phyloP scores from a whole-genome alignment of 2,329 filamentous ascomycete genomes.

The Penicillium thymicola region DNA sequence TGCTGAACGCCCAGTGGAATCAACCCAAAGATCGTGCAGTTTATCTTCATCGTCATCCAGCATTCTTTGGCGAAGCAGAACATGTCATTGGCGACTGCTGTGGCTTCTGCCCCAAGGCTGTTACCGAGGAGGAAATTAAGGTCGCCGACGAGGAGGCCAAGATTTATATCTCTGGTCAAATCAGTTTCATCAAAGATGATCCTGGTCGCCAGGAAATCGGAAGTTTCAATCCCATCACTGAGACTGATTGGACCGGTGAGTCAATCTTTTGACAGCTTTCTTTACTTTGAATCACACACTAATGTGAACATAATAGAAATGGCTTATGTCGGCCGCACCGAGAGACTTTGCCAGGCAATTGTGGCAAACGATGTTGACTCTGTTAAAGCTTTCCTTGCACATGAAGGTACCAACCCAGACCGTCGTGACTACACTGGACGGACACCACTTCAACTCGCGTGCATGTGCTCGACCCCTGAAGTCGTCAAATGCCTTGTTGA shows the following conservation, averaged over 20 bases:
- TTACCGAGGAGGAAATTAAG: slow-evolving; percentile 68
- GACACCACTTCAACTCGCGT: slow-evolving; percentile 74
- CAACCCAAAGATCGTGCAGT: slow-evolving; percentile 70
- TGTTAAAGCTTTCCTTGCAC: slow-evolving; percentile 66
- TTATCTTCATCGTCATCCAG: slow-evolving; percentile 77
- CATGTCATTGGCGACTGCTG: slow-evolving; percentile 81
- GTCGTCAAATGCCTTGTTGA: slow-evolving; percentile 71
- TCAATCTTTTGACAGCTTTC: background rate
- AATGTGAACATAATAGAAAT: slow-evolving; percentile 54
- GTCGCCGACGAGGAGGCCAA: slow-evolving; percentile 69
- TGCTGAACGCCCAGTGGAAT: slow-evolving; percentile 87
- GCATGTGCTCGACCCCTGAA: slow-evolving; percentile 63
- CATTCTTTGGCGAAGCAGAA: slow-evolving; percentile 73
- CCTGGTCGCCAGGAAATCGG: slow-evolving; percentile 72
- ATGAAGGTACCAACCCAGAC: slow-evolving; percentile 68
- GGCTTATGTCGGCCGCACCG: slow-evolving; percentile 81
- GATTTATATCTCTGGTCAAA: slow-evolving; percentile 69
- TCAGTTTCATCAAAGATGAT: slow-evolving; percentile 75
- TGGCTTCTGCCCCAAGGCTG: slow-evolving; percentile 68
- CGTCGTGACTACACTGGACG: slow-evolving; percentile 74
- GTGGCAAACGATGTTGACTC: slow-evolving; percentile 68
- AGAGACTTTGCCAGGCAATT: slow-evolving; percentile 74
- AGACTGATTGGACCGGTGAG: slow-evolving; percentile 70
- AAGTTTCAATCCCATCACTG: slow-evolving; percentile 75
- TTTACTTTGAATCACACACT: background rate